A percentile compares a stretch with the other conserved stretches of the same genome.
These are phyloP conservation scores for Tricladium varicosporioides DNA, from an alignment of 2,329 filamentous ascomycete genomes.

Conservation along the genomic window DNA sequence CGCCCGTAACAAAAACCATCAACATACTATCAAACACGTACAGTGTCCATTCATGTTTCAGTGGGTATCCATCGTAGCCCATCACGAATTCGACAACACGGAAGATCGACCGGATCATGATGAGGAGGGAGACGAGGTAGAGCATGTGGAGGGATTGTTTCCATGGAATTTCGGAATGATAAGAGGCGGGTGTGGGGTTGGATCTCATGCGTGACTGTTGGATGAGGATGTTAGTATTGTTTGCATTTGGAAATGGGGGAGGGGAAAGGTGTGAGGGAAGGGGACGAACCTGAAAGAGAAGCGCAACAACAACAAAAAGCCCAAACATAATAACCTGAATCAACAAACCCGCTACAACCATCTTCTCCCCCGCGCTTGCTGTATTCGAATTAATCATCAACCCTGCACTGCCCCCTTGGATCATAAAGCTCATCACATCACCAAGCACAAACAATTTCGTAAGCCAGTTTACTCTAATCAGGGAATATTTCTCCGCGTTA, in stretches of 20 bases:
- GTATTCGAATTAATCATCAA: constrained; percentile 29
- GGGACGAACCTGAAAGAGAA: constrained; percentile 22
- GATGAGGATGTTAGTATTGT: neutral
- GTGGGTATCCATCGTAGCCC: constrained; percentile 41
- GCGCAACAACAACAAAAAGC: constrained; percentile 49
- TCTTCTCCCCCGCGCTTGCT: constrained; percentile 42
- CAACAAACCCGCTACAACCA: constrained; percentile 54
- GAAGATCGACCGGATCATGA: constrained; percentile 45
- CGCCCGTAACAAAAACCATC: neutral
- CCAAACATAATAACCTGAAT: constrained; percentile 57
- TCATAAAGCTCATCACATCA: constrained; percentile 50
- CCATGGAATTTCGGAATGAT: constrained; percentile 22
- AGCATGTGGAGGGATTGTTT: constrained; percentile 39
- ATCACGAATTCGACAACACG: constrained; percentile 46
- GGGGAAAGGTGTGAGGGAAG: neutral
- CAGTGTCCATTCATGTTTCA: constrained; percentile 37
- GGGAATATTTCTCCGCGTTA: constrained; percentile 35
- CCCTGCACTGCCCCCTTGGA: constrained; percentile 41
- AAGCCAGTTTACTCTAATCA: constrained; percentile 42
- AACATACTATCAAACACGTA: constrained; percentile 44
- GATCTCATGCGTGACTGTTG: neutral
- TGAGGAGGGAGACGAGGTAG: constrained; percentile 42
- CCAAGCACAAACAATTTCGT: constrained; percentile 32
- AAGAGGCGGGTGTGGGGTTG: constrained; percentile 5
- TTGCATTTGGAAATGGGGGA: neutral